Evolutionary conservation across 75 land plant species (phyloP).

Genomic region (Picea sitchensis): DNA sequence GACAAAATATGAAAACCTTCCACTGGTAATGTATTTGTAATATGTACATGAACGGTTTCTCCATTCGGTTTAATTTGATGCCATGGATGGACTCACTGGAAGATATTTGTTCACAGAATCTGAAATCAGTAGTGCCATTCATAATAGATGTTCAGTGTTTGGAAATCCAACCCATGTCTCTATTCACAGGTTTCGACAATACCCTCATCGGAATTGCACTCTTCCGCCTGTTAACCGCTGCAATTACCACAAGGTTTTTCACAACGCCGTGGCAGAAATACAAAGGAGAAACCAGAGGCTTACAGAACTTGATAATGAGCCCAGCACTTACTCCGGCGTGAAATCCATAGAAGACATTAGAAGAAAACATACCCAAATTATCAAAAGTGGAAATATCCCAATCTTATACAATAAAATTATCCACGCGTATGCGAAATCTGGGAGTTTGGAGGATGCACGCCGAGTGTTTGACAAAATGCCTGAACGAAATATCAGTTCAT

Average conservation of each 20-base stretch:
- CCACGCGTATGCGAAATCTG: neutral
- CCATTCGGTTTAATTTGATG: too few species aligned
- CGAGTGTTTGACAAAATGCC: neutral
- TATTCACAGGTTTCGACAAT: too few species aligned
- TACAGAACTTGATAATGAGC: neutral
- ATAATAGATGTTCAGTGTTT: too few species aligned
- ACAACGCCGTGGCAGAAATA: neutral
- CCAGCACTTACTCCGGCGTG: neutral
- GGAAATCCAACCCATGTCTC: too few species aligned
- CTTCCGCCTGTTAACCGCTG: too few species aligned
- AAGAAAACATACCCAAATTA: neutral
- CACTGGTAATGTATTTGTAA: too few species aligned
- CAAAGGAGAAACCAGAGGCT: neutral
- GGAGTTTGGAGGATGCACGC: neutral
- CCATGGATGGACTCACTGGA: too few species aligned
- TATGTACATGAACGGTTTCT: too few species aligned
- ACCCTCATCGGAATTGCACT: too few species aligned
- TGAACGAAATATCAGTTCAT: constrained; percentile 4
- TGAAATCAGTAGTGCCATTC: too few species aligned
- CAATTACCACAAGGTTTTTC: neutral
- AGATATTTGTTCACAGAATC: too few species aligned
- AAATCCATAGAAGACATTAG: neutral
- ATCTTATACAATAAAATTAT: neutral
- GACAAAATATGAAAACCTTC: too few species aligned
- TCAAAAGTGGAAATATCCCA: neutral